Conservation (phyloP, 1,139 yeast genomes). For the Blastobotrys apis region DNA sequence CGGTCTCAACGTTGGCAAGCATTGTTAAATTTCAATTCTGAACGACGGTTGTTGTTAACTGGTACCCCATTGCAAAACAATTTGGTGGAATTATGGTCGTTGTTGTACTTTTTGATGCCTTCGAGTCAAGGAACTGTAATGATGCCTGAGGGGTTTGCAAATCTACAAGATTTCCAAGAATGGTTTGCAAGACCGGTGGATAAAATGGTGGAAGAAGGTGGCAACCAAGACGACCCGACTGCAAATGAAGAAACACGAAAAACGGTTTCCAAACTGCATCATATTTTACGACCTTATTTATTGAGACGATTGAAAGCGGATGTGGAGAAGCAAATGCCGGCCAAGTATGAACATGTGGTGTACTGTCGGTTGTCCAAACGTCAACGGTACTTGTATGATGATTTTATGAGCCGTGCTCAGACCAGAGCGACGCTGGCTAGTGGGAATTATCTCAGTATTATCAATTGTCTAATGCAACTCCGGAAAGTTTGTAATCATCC, state of each 20-base stretch:
- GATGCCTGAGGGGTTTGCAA: constrained; percentile 96
- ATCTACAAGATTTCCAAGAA: constrained; percentile 89
- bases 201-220: constrained; percentile 74
- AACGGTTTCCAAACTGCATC: constrained; percentile 87
- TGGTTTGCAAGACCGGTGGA: constrained; percentile 99
- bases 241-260: constrained; percentile 68
- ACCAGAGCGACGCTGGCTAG: constrained; percentile 91
- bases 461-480: constrained; percentile 95
- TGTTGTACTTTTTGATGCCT: constrained; percentile 93
- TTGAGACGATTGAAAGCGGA: constrained; percentile 90
- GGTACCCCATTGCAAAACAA: constrained; percentile 96
- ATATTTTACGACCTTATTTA: constrained; percentile 86
- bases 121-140: constrained; percentile 62
- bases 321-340: constrained; percentile 99
- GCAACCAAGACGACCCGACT: constrained; percentile 57
- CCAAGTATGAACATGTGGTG: constrained; percentile 89
- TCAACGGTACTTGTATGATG: constrained; percentile 89
- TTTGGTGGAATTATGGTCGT: constrained; percentile 89
- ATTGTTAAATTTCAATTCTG: constrained; percentile 85
- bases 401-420: constrained; percentile 95
- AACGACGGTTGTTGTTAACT: constrained; percentile 77
- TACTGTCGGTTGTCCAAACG: constrained; percentile 90
- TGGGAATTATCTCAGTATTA: constrained; percentile 91
- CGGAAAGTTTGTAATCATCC: constrained; percentile 98
- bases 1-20: constrained; percentile 98